A percentile compares a stretch with the other conserved stretches of the same genome.
phyloP scores from a whole-genome alignment of 257 asterid genomes.

The Nyctanthes arbortristis region DNA sequence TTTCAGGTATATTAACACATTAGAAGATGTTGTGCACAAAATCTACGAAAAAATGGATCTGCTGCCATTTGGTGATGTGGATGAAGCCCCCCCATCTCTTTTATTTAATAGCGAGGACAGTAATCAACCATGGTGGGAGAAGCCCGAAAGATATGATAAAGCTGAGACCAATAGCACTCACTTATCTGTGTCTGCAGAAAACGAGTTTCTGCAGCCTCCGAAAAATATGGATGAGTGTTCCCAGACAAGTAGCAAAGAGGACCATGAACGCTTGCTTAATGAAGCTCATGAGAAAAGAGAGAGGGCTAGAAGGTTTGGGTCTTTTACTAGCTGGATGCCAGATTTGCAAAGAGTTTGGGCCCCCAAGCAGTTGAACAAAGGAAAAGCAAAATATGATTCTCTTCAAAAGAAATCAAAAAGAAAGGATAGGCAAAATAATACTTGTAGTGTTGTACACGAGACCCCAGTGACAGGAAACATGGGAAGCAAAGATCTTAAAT shows the following conservation, averaged over 20 bases:
- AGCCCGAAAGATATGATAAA: constrained; percentile 47
- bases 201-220: constrained; percentile 42
- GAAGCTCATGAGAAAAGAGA: constrained; percentile 86
- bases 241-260: constrained; percentile 37
- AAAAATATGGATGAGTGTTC: constrained; percentile 31
- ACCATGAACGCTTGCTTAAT: constrained; percentile 50
- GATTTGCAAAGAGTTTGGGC: constrained; percentile 95
- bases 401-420: constrained; percentile 50
- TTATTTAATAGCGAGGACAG: constrained; percentile 88
- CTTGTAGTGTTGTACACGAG: constrained; percentile 61
- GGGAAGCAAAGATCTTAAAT: constrained; percentile 28
- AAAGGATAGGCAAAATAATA: constrained; percentile 39
- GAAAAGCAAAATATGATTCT: constrained; percentile 46
- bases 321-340: constrained; percentile 54
- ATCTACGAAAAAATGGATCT: constrained; percentile 74
- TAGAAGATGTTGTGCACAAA: constrained; percentile 57
- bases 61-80: constrained; percentile 88
- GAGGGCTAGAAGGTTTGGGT: constrained; percentile 53
- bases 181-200: constrained; percentile 54
- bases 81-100: constrained; percentile 58
- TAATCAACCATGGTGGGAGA: constrained; percentile 78
- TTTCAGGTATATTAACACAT: constrained; percentile 60
- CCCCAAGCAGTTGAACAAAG: constrained; percentile 58
- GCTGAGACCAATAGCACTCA: constrained; percentile 43
- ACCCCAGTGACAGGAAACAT: constrained; percentile 65